Evolutionary conservation across 2,329 filamentous ascomycete species (phyloP), one percentile per base, ranked within the genome.

Genomic region (Alternaria atra): DNA sequence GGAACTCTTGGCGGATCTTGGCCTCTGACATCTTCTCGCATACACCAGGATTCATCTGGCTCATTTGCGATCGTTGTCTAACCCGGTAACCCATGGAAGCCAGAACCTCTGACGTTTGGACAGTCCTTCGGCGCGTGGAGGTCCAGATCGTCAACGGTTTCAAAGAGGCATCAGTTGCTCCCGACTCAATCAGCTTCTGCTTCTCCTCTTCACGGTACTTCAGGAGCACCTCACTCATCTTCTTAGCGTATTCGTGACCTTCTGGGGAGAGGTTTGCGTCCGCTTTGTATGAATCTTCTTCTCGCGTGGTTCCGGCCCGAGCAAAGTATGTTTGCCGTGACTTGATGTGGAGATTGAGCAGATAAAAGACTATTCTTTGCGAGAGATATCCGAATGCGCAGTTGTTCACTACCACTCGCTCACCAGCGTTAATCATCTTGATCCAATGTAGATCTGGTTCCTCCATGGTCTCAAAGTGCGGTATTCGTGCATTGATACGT

Each of bases 361-460:
- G 88, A 79, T 98, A 99, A 80, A 99, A 99, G 56, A 99, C 94
- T 68, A 99, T 99, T 62, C 95, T 89, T 77, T 99, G 94, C 0
- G 94, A 97, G 32, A 99, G 86, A 75, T 99, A 99, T 71, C 94
- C 94, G 79, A 99, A 98, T 74, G 91, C 94, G 77, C 95, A 92
- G 69, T 98, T 97, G 82, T 99, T 99, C 80, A 98, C 94, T 71
- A 94, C 91, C 74, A 99, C 91, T 68, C 93, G 89, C 74, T 94
- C 89, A 44, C 95, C 95, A 7, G 95, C 95, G 70, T 99, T 99
- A 77, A 98, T 97, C 94, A 99, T 97, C 83, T 97, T 97, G 82
- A 99, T 94, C 81, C 94, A 99, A 77, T 98, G 97, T 65, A 99
- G 85, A 68, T 98, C 94, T 30, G 86, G 85, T 78, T 99, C 95